Base-by-base conservation (phyloP, 2,329 filamentous ascomycete genomes). In the Bretziella fagacearum region DNA sequence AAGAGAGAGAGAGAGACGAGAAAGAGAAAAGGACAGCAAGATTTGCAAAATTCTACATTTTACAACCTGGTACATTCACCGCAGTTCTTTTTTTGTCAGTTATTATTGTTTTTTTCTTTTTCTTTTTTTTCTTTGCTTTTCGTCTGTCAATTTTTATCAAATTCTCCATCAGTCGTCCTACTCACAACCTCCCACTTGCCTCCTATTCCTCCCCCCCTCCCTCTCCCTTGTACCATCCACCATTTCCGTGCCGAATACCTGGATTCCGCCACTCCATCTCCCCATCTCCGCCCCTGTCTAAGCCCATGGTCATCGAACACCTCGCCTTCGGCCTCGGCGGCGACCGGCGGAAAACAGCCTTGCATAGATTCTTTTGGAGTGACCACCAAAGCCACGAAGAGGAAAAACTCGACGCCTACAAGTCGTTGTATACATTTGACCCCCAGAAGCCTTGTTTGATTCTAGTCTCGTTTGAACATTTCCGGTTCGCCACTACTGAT, bases 351-450 rank as follows among this genome's bases (percentile, higher is more conserved):
- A 23, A 23, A 22, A 39, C 20, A 22, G 35, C 35, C 15, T 22
- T 39, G 2, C 35, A 39, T 22, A 17, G 35, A 10, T 39, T 39
- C 18, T 39, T 39, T 22, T 39, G 35, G 35, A 22, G 17, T n/a
- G 35, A 39, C 11, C 35, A 39, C 17, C n/a, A 8, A 20, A 10
- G 17, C 7, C 15, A 22, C 17, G 35, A 17, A 4, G 17, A n/a
- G 18, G 35, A 39, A 10, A 17, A 39, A 20, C 35, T 22, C 1
- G 35, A 39, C 8, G 35, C 35, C 7, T 43, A 43, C 15, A 30
- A 43, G 7, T 43, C 40, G 7, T 8, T 43, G n/a, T 43, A 43
- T 30, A 20, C 40, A 6, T 43, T 43, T 32, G 40, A 30, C 17
- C n/a, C n/a, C 13, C n/a, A 15, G 3, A 43, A 30, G 26, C 40